Evolutionary conservation across 176 grass and related monocot species (phyloP), one percentile per base, ranked within the genome.

Genomic region (Ampelocalamus luodianensis): DNA sequence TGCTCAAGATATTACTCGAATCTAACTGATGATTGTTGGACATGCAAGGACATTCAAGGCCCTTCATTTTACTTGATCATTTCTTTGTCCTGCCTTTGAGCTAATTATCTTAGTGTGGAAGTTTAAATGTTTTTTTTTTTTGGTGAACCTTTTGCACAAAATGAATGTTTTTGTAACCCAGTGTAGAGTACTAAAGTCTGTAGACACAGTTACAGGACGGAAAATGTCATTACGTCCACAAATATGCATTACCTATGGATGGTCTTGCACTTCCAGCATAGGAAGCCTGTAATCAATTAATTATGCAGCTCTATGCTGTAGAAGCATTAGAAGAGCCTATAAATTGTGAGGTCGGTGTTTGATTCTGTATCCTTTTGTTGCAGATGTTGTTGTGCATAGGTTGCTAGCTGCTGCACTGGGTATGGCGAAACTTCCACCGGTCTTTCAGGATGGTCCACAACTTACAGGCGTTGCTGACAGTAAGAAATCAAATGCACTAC

Each of bases 321-420:
- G 12, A 81, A 55, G 42, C 18, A 64, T 53, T 72, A 24, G 23
- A 65, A 54, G 61, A 16, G 16, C 24, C 14, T 50, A 71, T 67
- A 49, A 76, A 48, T 58, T 74, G 58, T 75, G 24, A 46, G 5
- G 34, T 64, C 32, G n/a, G 15, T 42, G 38, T 80, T 75, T 80
- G 48, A 87, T 87, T 90, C 45, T 64, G 46, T 32, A 72, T 55
- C 42, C 20, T 63, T 87, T 81, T 45, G 54, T 90, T 88, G 80
- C 81, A 96, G 96, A 99, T 95, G 93, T 98, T 68, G 88, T 96
- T 87, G 96, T 99, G 58, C 96, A 99, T 83, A 89, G 96, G 79
- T 91, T 99, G 87, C 79, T 99, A 87, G 96, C 96, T 81, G 96
- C 96, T 68, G 93, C 96, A 45, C 86, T 99, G 44, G 88, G 87